Evolutionary conservation across 768 basidiomycete genomes (phyloP).

Genomic region (Boletus tomentosulus): DNA sequence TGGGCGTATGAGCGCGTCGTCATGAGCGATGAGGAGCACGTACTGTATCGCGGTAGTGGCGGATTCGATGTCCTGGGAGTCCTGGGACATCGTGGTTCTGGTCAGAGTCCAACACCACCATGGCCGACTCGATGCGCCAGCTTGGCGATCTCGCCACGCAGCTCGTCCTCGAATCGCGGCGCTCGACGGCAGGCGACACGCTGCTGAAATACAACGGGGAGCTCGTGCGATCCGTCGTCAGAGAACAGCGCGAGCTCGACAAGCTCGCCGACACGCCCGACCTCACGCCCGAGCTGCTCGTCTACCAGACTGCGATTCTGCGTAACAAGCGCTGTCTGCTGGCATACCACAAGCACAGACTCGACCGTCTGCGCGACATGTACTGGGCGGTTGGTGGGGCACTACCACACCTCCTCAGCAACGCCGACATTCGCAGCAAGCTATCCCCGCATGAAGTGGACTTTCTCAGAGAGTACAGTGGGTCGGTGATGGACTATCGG

Average conservation of each 20-base stretch:
- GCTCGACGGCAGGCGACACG: conserved; percentile 79
- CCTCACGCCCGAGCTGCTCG: conserved; percentile 53
- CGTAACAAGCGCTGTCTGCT: conserved; percentile 96
- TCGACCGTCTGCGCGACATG: conserved; percentile 78
- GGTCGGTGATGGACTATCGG: conserved; percentile 78
- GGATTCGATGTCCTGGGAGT: conserved; percentile 45
- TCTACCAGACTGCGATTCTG: conserved; percentile 84
- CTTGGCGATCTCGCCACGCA: conserved; percentile 85
- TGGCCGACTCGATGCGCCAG: conserved; percentile 47
- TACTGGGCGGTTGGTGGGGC: conserved; percentile 91
- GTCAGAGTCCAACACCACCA: conserved; percentile 4
- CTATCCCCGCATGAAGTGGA: conserved; percentile 81
- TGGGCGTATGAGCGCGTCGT: conserved; percentile 2
- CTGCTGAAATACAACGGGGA: conserved; percentile 90
- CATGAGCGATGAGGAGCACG: conserved; percentile 8
- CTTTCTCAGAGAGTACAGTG: conserved; percentile 78
- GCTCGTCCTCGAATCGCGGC: conserved; percentile 80
- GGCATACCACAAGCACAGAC: conserved; percentile 85
- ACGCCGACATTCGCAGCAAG: conserved; percentile 63
- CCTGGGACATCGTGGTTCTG: conserved; percentile 29
- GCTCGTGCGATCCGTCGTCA: conserved; percentile 78
- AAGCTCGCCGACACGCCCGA: conserved; percentile 47
- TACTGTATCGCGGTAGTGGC: conserved; percentile 42
- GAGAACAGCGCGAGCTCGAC: conserved; percentile 90
- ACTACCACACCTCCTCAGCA: conserved; percentile 73